Percentiles rank a stretch among this genome's conserved stretches.
Evolutionary conservation across 495 filamentous ascomycete genomes (phyloP).

Genomic region (Thozetella sp.): DNA sequence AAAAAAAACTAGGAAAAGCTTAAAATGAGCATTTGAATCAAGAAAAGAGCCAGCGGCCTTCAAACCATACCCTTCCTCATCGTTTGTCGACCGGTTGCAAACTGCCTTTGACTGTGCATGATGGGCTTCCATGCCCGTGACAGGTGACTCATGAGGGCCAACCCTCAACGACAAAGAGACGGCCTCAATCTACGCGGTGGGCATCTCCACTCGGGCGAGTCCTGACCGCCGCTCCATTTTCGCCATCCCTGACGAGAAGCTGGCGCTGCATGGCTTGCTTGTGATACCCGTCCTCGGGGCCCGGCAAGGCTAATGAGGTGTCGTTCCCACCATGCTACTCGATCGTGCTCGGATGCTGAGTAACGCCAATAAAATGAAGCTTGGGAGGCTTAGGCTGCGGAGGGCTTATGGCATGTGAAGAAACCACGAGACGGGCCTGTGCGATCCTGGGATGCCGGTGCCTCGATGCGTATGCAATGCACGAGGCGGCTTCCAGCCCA

Average conservation of each 20-base stretch:
- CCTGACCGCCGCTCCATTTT: conserved; percentile 5
- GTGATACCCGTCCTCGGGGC: conserved; percentile 6
- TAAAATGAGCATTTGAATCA: neutral
- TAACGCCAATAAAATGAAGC: neutral
- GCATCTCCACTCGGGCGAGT: neutral
- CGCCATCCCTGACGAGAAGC: neutral
- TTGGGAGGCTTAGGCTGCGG: neutral
- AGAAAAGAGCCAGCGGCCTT: neutral
- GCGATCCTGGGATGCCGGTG: neutral
- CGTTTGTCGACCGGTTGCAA: neutral
- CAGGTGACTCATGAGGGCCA: neutral
- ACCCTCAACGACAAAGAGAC: neutral
- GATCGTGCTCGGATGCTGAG: neutral
- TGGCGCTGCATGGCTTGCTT: conserved; percentile 13
- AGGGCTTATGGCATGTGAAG: neutral
- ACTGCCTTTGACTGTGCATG: neutral
- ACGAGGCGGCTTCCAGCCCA: neutral
- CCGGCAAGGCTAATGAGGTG: neutral
- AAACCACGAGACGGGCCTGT: neutral
- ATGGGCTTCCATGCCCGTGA: neutral
- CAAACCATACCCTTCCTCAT: neutral
- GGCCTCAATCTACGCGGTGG: neutral
- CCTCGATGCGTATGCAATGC: neutral
- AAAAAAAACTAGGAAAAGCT: neutral
- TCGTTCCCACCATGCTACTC: neutral